A percentile compares a stretch with the other conserved stretches of the same genome.
Conservation (phyloP, 2,329 filamentous ascomycete genomes). For the Fusarium incarnatum region DNA sequence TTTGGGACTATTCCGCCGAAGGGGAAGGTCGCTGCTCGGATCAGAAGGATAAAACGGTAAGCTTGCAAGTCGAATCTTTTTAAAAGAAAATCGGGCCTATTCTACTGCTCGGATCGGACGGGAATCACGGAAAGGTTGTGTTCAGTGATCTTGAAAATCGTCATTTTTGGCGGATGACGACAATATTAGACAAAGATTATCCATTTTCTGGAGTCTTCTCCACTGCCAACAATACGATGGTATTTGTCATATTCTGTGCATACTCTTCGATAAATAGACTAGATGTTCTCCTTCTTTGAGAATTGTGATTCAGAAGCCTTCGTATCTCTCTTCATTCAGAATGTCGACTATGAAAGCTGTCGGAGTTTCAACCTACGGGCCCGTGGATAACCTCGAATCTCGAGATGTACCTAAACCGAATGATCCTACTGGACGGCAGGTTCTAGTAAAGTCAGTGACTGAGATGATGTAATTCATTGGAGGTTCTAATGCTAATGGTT, state of each 20-base stretch:
- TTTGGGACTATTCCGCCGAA: constrained; percentile 42
- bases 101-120: too few relatives aligned
- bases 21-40: constrained; percentile 25
- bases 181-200: neutral
- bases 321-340: too few relatives aligned
- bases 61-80: too few relatives aligned
- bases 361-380: neutral
- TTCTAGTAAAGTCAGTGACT: neutral
- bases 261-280: neutral
- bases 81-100: too few relatives aligned
- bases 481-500: fast-evolving
- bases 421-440: neutral
- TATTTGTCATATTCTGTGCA: too few relatives aligned
- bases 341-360: constrained; percentile 4
- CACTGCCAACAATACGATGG: neutral
- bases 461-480: neutral
- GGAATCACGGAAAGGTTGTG: too few relatives aligned
- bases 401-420: neutral
- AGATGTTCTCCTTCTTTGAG: too few relatives aligned
- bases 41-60: constrained; percentile 22
- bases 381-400: neutral
- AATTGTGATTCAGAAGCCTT: too few relatives aligned
- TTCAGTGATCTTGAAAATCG: neutral
- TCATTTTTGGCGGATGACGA: neutral
- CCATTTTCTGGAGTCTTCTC: neutral